Base-by-base conservation (phyloP, 805 yeast species). In the Candida loeiensis region DNA sequence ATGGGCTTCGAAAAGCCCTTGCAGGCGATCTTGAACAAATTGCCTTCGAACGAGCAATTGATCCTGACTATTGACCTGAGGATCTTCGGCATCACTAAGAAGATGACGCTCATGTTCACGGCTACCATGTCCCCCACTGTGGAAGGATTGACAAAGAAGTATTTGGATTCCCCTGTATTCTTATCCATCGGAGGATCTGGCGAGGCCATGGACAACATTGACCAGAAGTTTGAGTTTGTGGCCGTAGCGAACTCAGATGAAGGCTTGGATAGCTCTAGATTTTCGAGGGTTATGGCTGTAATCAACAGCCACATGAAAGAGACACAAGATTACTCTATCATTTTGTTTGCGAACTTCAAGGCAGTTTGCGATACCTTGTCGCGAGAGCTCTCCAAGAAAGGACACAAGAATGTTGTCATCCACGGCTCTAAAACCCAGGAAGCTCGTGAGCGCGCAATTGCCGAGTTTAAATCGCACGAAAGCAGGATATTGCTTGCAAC, bases 371-470 rank as follows among this genome's bases (percentile, higher is more conserved):
- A 91, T 35, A 55, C 63, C 39, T 53, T 93, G 4, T 73, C 79
- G 1, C 63, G 68, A n/a, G 69, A 72, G 19, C 63, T 91, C 22
- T 45, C 55, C 1, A 48, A 37, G 3, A 58, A 66, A 3, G 63
- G 63, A 8, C 73, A 70, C 52, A 63, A 59, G 15, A 56, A 54
- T 31, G 80, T 80, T 1, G 74, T 81, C 0, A 73, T 91, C 51
- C 97, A 91, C 61, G 98, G 98, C 11, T 81, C 90, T 0, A 86
- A 85, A 56, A 73, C 82, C 1, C 99, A 91, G 61, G 85, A 79
- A 9, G 82, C 82, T 51, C 76, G 99, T 61, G 98, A 91, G 54
- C 63, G 63, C n/a, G 85, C 95, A 0, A 70, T 91, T 13, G 62
- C 66, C 7, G 69, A 77, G 24, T 71, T 91, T 45, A 71, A 81